These are phyloP conservation scores for Cutaneotrichosporon sp. DNA, from an alignment of 1,284 basidiomycete genomes.

Conservation along the genomic window DNA sequence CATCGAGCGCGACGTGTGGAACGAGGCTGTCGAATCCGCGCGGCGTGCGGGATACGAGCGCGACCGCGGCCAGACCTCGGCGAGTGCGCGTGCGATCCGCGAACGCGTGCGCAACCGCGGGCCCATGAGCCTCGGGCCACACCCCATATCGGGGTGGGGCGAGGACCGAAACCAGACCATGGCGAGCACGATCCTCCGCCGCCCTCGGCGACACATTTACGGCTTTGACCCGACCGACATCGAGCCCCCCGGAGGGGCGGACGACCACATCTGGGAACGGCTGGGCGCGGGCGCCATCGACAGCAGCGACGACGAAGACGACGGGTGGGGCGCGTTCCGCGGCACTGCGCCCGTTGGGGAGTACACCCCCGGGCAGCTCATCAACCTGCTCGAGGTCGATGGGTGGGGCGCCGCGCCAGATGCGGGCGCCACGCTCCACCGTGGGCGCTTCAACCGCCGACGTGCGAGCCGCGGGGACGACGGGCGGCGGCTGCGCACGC, in stretches of 20 bases:
- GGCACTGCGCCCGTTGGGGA: neutral
- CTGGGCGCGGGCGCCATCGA: conserved; percentile 77
- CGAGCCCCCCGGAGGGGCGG: conserved; percentile 14
- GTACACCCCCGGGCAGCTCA: neutral
- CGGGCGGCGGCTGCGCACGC: neutral
- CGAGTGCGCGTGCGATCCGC: conserved; percentile 11
- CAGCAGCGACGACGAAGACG: conserved; percentile 57
- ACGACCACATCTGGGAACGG: conserved; percentile 59
- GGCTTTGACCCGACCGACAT: conserved; percentile 24
- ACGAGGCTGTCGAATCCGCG: conserved; percentile 8
- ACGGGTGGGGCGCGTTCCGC: conserved; percentile 20
- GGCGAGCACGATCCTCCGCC: conserved; percentile 18
- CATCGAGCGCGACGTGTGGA: conserved; percentile 9
- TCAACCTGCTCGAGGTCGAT: conserved; percentile 17
- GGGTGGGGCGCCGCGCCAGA: conserved; percentile 20
- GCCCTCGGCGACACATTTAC: conserved; percentile 12
- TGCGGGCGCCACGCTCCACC: conserved; percentile 17
- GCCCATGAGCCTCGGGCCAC: neutral
- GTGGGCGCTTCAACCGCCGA: conserved; percentile 26
- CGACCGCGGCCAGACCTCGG: conserved; percentile 2
- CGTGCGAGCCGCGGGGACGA: conserved; percentile 10
- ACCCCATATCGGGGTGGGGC: neutral
- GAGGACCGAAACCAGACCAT: conserved; percentile 18
- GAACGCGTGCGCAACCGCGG: neutral
- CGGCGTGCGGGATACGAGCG: conserved; percentile 12